Evolutionary conservation across 345 rosid genomes (phyloP).

Genomic region (Brassica carinata): DNA sequence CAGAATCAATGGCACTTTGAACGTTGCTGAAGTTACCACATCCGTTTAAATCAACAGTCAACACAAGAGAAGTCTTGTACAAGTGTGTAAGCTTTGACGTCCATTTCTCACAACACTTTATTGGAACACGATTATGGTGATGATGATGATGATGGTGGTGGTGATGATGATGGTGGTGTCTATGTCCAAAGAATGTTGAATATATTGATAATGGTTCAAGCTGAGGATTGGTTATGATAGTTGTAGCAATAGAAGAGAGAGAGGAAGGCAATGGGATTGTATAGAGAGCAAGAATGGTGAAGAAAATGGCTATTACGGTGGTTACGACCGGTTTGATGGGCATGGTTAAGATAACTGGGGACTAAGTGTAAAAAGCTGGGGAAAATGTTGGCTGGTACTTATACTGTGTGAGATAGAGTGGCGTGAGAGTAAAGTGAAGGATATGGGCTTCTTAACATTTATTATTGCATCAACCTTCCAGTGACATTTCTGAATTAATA

Average conservation of each 20-base stretch:
- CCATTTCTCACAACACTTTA: constrained; percentile 41
- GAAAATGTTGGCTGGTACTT: constrained; percentile 16
- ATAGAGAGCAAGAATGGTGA: constrained; percentile 21
- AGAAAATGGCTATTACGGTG: not conserved
- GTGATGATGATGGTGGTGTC: not conserved
- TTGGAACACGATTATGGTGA: constrained; percentile 36
- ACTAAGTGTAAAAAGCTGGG: not conserved
- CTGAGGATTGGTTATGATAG: constrained; percentile 19
- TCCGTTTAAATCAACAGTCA: constrained; percentile 64
- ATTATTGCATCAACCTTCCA: constrained; percentile 6
- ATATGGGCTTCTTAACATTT: constrained; percentile 10
- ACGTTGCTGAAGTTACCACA: constrained; percentile 70
- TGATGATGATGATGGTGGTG: not conserved
- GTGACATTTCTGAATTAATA: not conserved
- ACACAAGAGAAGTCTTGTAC: constrained; percentile 47
- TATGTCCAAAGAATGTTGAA: constrained; percentile 30
- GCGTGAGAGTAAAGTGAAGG: constrained; percentile 36
- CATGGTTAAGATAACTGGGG: constrained; percentile 20
- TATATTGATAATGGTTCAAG: constrained; percentile 20
- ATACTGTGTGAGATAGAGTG: constrained; percentile 22
- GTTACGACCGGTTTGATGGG: constrained; percentile 18
- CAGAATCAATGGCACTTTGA: constrained; percentile 72
- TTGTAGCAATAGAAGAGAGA: constrained; percentile 21
- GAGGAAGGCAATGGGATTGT: not conserved
- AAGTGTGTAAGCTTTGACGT: constrained; percentile 40